phyloP scores from a whole-genome alignment of 2,329 filamentous ascomycete species.

The Ophiostoma populinum region DNA sequence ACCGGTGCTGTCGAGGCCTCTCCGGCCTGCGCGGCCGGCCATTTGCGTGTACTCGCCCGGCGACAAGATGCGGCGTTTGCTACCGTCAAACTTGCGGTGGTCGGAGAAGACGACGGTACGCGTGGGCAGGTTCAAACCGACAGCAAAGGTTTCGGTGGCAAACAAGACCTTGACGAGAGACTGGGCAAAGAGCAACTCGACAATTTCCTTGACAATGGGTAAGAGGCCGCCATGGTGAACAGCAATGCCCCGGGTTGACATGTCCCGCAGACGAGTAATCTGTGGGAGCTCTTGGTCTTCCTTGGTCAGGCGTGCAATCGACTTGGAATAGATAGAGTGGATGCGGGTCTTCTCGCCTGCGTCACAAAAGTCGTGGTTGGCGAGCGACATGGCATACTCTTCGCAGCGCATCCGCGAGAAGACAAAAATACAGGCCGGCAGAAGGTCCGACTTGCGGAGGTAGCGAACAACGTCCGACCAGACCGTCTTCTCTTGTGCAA shows the following conservation, averaged over 20 bases:
- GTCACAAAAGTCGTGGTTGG: slow-evolving; percentile 88
- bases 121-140: slow-evolving; percentile 92
- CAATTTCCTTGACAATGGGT: slow-evolving; percentile 93
- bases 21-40: slow-evolving; percentile 83
- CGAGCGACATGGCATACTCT: slow-evolving; percentile 88
- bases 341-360: slow-evolving; percentile 89
- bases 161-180: slow-evolving; percentile 94
- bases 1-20: slow-evolving; percentile 82
- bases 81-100: slow-evolving; percentile 89
- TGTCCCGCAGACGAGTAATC: slow-evolving; percentile 70
- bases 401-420: slow-evolving; percentile 98
- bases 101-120: slow-evolving; percentile 95
- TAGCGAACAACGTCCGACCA: slow-evolving; percentile 95
- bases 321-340: slow-evolving; percentile 95
- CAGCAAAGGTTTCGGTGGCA: slow-evolving; percentile 95
- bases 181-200: slow-evolving; percentile 90
- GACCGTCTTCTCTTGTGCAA: slow-evolving; percentile 84
- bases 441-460: slow-evolving; percentile 67
- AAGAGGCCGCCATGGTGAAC: slow-evolving; percentile 91
- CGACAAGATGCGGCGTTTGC: slow-evolving; percentile 74
- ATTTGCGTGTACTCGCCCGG: slow-evolving; percentile 98
- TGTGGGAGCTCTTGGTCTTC: slow-evolving; percentile 86
- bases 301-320: slow-evolving; percentile 73
- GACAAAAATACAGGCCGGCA: slow-evolving; percentile 93
- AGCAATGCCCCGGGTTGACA: slow-evolving; percentile 76